Conservation (phyloP, 805 yeast genomes). For the Pichia occidentalis region DNA sequence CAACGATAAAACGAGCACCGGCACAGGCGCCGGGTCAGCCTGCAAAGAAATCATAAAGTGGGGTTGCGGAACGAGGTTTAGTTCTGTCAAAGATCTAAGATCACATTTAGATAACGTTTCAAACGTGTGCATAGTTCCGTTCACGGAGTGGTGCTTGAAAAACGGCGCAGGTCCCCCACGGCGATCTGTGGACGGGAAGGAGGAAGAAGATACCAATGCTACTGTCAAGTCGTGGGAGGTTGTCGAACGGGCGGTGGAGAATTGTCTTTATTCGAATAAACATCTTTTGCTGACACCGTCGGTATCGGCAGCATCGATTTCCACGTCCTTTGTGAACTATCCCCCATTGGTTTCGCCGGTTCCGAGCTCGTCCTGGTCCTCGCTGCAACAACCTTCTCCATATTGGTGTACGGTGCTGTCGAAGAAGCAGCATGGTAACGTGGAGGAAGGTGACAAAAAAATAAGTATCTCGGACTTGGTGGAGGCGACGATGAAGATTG, state of each 20-base stretch:
- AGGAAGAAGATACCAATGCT: not conserved
- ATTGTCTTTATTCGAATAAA: constrained; percentile 4
- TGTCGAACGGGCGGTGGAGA: not conserved
- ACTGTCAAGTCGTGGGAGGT: not conserved
- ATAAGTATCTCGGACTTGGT: constrained; percentile 8
- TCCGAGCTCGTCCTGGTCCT: too few species aligned
- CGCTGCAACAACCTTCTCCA: too few species aligned
- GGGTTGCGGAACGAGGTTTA: constrained; percentile 13
- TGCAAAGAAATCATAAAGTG: not conserved
- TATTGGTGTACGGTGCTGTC: constrained; percentile 5
- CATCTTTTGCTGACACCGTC: not conserved
- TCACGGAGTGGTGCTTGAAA: not conserved
- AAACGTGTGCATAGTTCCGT: constrained; percentile 1
- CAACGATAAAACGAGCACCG: too few species aligned
- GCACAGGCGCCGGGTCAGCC: too few species aligned
- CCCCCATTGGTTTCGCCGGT: too few species aligned
- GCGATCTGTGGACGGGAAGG: too few species aligned
- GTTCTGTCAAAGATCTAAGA: not conserved
- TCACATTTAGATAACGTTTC: constrained; percentile 1
- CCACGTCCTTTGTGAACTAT: too few species aligned
- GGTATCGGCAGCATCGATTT: too few species aligned
- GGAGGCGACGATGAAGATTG: constrained; percentile 7
- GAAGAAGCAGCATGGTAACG: constrained; percentile 1
- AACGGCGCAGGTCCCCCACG: too few species aligned
- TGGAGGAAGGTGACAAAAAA: not conserved